These are phyloP conservation scores for Globisporangium cylindrosporum DNA, from an alignment of 352 stramenopile genomes.

Conservation along the genomic window DNA sequence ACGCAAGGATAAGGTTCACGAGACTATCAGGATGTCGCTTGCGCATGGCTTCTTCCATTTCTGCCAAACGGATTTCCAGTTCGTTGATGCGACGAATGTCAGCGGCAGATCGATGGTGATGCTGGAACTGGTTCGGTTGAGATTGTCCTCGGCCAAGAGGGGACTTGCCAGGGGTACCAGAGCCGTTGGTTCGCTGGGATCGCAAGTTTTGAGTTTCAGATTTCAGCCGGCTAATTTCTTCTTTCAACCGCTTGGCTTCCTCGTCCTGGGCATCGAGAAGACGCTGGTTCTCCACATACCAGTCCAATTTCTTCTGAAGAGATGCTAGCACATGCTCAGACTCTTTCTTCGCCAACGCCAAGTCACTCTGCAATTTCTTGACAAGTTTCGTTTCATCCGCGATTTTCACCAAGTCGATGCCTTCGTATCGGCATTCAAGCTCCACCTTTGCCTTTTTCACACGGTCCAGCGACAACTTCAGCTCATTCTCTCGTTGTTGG, in stretches of 20 bases:
- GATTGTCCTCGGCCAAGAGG: not conserved
- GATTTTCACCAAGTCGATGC: conserved; percentile 60
- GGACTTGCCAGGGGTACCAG: not conserved
- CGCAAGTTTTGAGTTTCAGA: conserved; percentile 15
- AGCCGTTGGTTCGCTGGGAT: not conserved
- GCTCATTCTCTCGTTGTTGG: conserved; percentile 57
- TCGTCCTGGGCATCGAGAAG: conserved; percentile 80
- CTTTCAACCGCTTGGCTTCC: conserved; percentile 39
- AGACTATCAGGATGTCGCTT: conserved; percentile 76
- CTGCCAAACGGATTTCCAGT: conserved; percentile 53
- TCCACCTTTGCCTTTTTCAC: conserved; percentile 82
- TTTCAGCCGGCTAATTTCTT: conserved; percentile 12
- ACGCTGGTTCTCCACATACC: conserved; percentile 82
- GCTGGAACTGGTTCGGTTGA: conserved; percentile 1
- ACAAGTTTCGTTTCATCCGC: conserved; percentile 50
- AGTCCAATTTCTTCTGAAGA: conserved; percentile 81
- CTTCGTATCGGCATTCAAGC: conserved; percentile 75
- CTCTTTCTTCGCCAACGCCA: conserved; percentile 48
- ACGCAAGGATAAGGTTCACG: conserved; percentile 73
- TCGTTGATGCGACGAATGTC: conserved; percentile 78
- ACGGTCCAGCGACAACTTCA: conserved; percentile 68
- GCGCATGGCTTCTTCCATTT: conserved; percentile 79
- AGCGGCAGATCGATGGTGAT: conserved; percentile 30
- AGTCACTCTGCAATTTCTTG: conserved; percentile 37
- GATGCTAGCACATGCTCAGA: conserved; percentile 37